Percentiles rank a stretch among this genome's conserved stretches.
Conservation (phyloP, 768 basidiomycete species). For the Chiua virens region DNA sequence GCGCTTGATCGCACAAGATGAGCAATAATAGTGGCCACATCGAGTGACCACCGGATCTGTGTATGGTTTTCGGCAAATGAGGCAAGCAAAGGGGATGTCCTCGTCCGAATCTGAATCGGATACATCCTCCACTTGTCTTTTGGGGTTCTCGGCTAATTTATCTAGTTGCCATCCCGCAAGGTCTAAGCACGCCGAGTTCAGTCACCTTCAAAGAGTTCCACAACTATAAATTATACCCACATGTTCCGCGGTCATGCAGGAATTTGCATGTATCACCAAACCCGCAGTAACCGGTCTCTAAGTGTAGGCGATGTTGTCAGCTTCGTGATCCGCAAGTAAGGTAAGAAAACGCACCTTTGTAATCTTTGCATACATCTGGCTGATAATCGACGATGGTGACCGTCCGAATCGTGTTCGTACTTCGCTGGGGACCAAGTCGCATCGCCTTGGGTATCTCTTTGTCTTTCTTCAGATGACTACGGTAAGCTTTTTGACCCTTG, state of each 20-base stretch:
- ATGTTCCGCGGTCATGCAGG: conserved; percentile 95
- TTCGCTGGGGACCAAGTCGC: conserved; percentile 79
- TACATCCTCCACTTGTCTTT: conserved; percentile 53
- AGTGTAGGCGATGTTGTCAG: conserved; percentile 7
- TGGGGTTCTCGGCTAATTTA: conserved; percentile 80
- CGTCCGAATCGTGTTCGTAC: conserved; percentile 79
- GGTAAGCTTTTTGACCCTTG: conserved; percentile 80
- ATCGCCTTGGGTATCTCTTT: conserved; percentile 86
- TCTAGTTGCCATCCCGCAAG: conserved; percentile 99
- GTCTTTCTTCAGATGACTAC: conserved; percentile 75
- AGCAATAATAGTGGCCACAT: conserved; percentile 97
- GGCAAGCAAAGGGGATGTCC: conserved; percentile 97
- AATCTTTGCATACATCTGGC: conserved; percentile 99
- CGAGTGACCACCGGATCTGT: conserved; percentile 94
- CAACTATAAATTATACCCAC: conserved; percentile 44
- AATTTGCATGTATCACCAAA: conserved; percentile 99
- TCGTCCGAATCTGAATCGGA: conserved; percentile 75
- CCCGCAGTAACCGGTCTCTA: conserved; percentile 98
- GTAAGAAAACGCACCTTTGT: conserved; percentile 73
- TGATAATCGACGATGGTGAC: conserved; percentile 98
- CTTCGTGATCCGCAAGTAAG: conserved; percentile 14
- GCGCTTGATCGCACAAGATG: conserved; percentile 91
- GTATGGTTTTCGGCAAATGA: conserved; percentile 93
- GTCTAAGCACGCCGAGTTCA: conserved; percentile 47
- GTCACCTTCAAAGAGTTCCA: conserved; percentile 3